Evolutionary conservation across 2,329 filamentous ascomycete species (phyloP), one percentile per base, ranked within the genome.

Genomic region (Sordariomycetes sp.): DNA sequence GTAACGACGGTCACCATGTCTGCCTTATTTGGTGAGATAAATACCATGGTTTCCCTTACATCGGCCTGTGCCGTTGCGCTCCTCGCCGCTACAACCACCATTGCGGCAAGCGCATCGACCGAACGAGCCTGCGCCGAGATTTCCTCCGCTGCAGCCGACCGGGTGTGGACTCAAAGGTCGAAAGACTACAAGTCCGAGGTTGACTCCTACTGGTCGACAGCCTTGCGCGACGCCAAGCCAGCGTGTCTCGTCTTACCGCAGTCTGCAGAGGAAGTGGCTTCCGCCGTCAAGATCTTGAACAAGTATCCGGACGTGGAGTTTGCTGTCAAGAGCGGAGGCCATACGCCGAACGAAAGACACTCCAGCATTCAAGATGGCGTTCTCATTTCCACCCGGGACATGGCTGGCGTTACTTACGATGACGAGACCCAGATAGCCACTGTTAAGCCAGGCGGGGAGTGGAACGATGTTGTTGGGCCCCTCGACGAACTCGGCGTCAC

Each of bases 251-350:
- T 70, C 2, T 63, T 68, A 22, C 71, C 70, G 3, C 60, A 61
- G 7, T 62, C 61, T 12, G 62, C 69, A 2, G 57, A 64, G 22
- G 66, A 73, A 15, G 69, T 72, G 17, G 64, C 70, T 28, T 59
- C 61, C 2, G 63, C 66, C n/a, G 63, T 72, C 12, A 63, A 24
- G 45, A 59, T 67, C 10, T 62, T 72, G n/a, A 64, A 66, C 52
- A 59, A 63, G 35, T 62, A 66, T 57, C 61, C 65, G 1, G 62
- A 64, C 50, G 69, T 69, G 10, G 50, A 61, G 15, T 72, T 72
- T 61, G 66, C 70, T 13, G 66, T 69, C 57, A 69, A 70, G 61
- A 69, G 68, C 55, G 71, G 70, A 15, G 70, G 73, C 2, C 72
- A 75, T 59, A 64, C 68, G 55, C 68, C 70, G 0, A 72, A 72